Evolutionary conservation across 768 basidiomycete genomes (phyloP), one percentile per base, ranked within the genome.

Genomic region (Macrocybe gigantea): DNA sequence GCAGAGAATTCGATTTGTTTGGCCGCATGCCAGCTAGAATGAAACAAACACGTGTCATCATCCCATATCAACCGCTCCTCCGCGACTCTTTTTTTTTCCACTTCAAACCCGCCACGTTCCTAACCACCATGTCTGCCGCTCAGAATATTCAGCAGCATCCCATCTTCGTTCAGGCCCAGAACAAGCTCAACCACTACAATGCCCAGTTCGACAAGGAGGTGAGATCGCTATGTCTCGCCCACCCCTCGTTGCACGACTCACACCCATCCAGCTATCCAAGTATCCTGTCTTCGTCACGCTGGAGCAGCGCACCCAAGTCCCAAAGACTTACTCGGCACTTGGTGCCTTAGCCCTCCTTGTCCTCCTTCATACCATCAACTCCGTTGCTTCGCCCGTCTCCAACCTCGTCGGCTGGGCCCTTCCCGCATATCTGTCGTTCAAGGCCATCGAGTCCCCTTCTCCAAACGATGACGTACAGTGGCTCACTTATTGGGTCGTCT

Each of bases 171-270:
- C 88, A 94, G 69, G 91, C 81, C 22, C 83, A 88, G 70, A 83
- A 80, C 65, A 88, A 86, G 75, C 88, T 83, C 52, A 74, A 75
- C 57, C 80, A 85, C 71, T 91, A 96, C 65, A 69, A 91, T 61
- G 71, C 64, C 68, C 88, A 94, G 75, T 86, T 98, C 61, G 95
- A 98, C 76, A 96, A 96, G 68, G 94, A 98, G 87, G 94, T 93
- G 38, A 35, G 80, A 22, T 22, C 4, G 1, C 22, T 4, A 22
- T 22, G 22, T 71, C 7, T 13, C 36, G 44, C 44, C 45, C 42
- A 41, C 30, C 8, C 50, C 29, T 15, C 6, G 33, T 43, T 42
- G 22, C 38, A 30, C 32, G 11, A 44, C 11, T 32, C 30, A 45
- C 47, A 32, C 49, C 44, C 34, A 43, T 45, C 11, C 60, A 88